Percentiles rank a stretch among this genome's conserved stretches.
Conservation (phyloP, 2,329 filamentous ascomycete genomes). For the Paraphaeosphaeria sporulosa region DNA sequence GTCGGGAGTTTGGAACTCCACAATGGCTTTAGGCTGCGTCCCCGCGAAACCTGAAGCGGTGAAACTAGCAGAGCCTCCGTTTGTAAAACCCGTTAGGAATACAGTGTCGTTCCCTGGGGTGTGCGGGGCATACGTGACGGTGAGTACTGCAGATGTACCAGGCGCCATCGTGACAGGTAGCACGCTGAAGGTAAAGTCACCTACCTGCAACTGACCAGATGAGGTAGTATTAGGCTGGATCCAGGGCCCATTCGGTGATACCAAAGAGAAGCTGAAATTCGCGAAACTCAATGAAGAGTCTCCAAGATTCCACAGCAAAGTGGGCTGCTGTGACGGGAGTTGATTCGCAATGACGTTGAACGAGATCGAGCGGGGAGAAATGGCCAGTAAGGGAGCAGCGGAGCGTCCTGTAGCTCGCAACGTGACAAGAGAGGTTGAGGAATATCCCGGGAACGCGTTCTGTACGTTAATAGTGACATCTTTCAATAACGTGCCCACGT, state of each 20-base stretch:
- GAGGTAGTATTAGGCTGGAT: slow-evolving; percentile 46
- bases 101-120: too few species aligned
- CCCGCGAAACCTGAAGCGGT: slow-evolving; percentile 60
- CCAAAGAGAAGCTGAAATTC: slow-evolving; percentile 55
- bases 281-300: slow-evolving; percentile 55
- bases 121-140: too few species aligned
- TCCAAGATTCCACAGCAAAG: slow-evolving; percentile 61
- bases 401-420: too few species aligned
- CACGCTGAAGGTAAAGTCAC: slow-evolving; percentile 57
- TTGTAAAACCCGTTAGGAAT: slow-evolving; percentile 8
- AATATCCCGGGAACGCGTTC: too few species aligned
- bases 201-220: slow-evolving; percentile 48
- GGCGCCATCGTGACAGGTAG: too few species aligned
- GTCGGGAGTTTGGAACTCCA: slow-evolving; percentile 64
- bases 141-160: too few species aligned
- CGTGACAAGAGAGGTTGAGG: too few species aligned
- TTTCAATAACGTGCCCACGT: too few species aligned
- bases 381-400: too few species aligned
- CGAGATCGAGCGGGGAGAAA: slow-evolving; percentile 22
- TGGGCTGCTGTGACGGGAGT: slow-evolving; percentile 45
- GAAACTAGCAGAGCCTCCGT: slow-evolving; percentile 61
- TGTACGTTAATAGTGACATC: too few species aligned
- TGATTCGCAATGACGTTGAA: slow-evolving; percentile 60
- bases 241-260: slow-evolving; percentile 57
- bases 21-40: slow-evolving; percentile 56